Percentiles rank a stretch among this genome's conserved stretches.
phyloP scores from a whole-genome alignment of 2,329 filamentous ascomycete species.

The Ramularia endophylla region DNA sequence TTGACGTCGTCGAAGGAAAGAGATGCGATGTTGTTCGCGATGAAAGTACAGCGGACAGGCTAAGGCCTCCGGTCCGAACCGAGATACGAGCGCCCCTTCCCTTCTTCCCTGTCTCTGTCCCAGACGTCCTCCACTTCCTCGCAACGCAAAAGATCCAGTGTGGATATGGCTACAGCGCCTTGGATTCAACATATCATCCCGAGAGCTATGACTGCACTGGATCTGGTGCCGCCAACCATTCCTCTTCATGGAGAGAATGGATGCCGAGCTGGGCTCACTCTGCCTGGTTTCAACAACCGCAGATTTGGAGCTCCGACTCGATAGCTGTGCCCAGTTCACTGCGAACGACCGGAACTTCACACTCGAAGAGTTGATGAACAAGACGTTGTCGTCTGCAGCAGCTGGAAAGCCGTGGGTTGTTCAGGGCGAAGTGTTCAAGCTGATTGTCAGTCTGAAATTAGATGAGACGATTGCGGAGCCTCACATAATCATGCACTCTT shows the following conservation, averaged over 20 bases:
- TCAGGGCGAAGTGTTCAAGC: slow-evolving; percentile 29
- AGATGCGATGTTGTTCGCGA: too few species aligned
- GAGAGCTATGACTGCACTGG: too few species aligned
- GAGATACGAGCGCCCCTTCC: too few species aligned
- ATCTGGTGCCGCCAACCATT: too few species aligned
- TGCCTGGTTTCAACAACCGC: slow-evolving; percentile 17
- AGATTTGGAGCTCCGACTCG: slow-evolving; percentile 14
- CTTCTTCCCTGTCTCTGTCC: too few species aligned
- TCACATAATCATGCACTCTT: slow-evolving; percentile 4
- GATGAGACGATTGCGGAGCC: background rate
- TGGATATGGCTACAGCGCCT: too few species aligned
- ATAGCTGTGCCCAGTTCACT: slow-evolving; percentile 18
- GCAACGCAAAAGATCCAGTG: too few species aligned
- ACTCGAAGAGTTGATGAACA: slow-evolving; percentile 5
- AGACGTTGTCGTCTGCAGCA: slow-evolving; percentile 5
- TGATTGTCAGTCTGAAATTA: slow-evolving; percentile 18
- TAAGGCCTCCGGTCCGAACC: too few species aligned
- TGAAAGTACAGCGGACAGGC: too few species aligned
- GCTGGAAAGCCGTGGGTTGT: slow-evolving; percentile 26
- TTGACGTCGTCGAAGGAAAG: too few species aligned
- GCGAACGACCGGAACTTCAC: slow-evolving; percentile 9
- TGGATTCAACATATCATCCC: too few species aligned
- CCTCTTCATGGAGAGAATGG: background rate
- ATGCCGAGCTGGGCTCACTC: slow-evolving; percentile 7
- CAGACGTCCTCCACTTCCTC: too few species aligned